Base-by-base conservation (phyloP, 805 yeast genomes). In the Pichia occidentalis region DNA sequence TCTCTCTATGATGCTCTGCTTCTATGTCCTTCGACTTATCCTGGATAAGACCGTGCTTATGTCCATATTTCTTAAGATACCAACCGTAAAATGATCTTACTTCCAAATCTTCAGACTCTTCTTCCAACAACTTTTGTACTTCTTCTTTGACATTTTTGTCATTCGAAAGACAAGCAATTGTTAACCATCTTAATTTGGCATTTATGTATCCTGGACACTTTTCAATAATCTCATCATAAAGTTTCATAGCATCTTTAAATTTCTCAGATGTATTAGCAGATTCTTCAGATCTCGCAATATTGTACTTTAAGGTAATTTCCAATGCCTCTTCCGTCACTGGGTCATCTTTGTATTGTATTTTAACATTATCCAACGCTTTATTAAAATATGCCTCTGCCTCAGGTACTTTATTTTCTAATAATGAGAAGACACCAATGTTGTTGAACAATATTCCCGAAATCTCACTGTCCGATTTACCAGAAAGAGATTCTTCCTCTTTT, bases 71-170 rank as follows among this genome's bases (percentile, higher is more conserved):
- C 43, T 72, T 71, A 48, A 87, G 64, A 53, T 75, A 85, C 97
- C 97, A 92, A 23, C 95, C 92, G 57, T 83, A 85, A 49, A 92
- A 83, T 0, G 97, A 82, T 45, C 98, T 77, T 2, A 85, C 78
- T 56, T 88, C 96, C 43, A 86, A 62, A 52, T 85, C 75, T 8
- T 76, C 73, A 1, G 76, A 70, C 43, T 75, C 67, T 11, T 67
- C 59, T 3, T 63, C 59, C 35, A 90, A 59, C 4, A 92, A 61
- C 3, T 63, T 52, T 29, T 72, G 68, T 42, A 85, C 64, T 44
- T 77, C 80, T 4, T 67, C 55, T 33, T 70, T 74, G 7, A 80
- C 64, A 19, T 68, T 68, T 19, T 66, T 65, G 36, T 71, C 68
- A 13, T 68, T 61, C 2, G 73, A 65, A 23, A 77, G 58, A 34